Evolutionary conservation across 192 early-diverging fungal species (phyloP).

Genomic region (Backusella psychrophila): DNA sequence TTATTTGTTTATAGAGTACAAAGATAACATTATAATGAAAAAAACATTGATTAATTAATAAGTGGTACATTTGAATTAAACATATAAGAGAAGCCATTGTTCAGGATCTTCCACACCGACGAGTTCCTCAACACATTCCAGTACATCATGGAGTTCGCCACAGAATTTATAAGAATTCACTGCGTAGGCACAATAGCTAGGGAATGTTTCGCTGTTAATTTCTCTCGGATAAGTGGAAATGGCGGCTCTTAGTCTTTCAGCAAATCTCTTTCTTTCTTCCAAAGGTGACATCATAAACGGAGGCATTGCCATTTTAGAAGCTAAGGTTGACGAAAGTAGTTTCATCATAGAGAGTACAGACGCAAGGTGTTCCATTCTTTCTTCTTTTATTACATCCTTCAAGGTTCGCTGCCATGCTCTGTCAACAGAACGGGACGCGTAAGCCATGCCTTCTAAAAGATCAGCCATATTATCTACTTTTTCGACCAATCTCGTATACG

Average conservation of each 20-base stretch:
- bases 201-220: background rate
- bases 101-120: slow-evolving; percentile 28
- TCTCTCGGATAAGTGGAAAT: background rate
- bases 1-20: background rate
- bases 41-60: background rate
- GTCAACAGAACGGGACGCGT: slow-evolving; percentile 2
- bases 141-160: slow-evolving; percentile 15
- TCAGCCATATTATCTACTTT: slow-evolving; percentile 37
- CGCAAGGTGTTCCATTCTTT: slow-evolving; percentile 17
- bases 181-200: slow-evolving; percentile 20
- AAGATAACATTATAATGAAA: background rate
- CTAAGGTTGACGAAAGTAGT: slow-evolving; percentile 23
- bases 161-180: slow-evolving; percentile 20
- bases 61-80: background rate
- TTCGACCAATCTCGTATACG: slow-evolving; percentile 25
- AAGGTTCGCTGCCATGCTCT: background rate
- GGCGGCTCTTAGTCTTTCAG: background rate
- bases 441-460: slow-evolving; percentile 30
- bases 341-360: slow-evolving; percentile 29
- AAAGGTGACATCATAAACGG: slow-evolving; percentile 25
- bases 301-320: slow-evolving; percentile 30
- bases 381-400: background rate
- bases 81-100: slow-evolving; percentile 15
- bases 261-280: slow-evolving; percentile 12
- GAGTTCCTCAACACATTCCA: slow-evolving; percentile 13